phyloP scores from a whole-genome alignment of 164 flowering plant species.

The Magnolia officinalis region DNA sequence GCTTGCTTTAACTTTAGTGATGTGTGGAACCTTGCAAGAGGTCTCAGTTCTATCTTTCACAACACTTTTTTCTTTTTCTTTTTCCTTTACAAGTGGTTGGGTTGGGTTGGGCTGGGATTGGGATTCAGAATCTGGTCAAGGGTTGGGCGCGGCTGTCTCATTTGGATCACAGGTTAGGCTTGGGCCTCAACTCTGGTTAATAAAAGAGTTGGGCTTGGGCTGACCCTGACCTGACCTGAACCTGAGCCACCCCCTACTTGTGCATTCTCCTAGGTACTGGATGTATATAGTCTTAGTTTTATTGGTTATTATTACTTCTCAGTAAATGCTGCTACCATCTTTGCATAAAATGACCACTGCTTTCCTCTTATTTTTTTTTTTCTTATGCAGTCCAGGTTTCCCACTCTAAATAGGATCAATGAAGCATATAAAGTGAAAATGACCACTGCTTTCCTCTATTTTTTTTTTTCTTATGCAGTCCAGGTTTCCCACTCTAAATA shows the following conservation, averaged over 20 bases:
- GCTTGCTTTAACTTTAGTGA: no score
- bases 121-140: not conserved
- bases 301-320: not conserved
- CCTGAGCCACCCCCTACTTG: not conserved
- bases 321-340: not conserved
- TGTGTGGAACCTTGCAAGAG: no score
- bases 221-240: not conserved
- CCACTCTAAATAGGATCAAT: slow-evolving; percentile 41
- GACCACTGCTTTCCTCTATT: no score
- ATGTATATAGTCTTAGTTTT: not conserved
- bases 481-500: slow-evolving; percentile 43
- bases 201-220: not conserved
- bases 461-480: slow-evolving; percentile 34
- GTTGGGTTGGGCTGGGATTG: not conserved
- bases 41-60: no score
- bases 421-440: slow-evolving; percentile 45
- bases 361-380: not conserved
- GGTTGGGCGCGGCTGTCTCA: not conserved
- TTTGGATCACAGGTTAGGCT: not conserved
- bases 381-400: slow-evolving; percentile 45
- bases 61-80: no score
- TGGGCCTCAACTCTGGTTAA: not conserved
- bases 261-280: not conserved
- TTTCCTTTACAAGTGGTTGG: not conserved
- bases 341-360: not conserved